phyloP scores from a whole-genome alignment of 2,329 filamentous ascomycete genomes.

The Verticillium longisporum region DNA sequence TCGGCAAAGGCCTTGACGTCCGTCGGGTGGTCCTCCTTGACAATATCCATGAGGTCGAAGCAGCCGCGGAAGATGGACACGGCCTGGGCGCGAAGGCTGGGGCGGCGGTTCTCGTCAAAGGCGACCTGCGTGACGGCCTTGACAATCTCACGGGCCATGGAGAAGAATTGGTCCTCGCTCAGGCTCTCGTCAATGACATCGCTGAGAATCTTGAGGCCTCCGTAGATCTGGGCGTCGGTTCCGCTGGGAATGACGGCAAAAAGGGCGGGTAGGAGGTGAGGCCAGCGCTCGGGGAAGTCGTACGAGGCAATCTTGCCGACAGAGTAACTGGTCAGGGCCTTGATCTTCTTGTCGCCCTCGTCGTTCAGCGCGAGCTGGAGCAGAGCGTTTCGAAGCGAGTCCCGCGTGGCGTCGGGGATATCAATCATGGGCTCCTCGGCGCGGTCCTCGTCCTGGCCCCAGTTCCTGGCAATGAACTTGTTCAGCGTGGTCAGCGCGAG shows the following conservation, averaged over 20 bases:
- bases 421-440: slow-evolving; percentile 54
- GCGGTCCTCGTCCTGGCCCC: slow-evolving; percentile 71
- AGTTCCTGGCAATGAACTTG: slow-evolving; percentile 76
- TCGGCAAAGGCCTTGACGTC: slow-evolving; percentile 87
- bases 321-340: slow-evolving; percentile 76
- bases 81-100: slow-evolving; percentile 73
- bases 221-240: slow-evolving; percentile 75
- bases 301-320: slow-evolving; percentile 91
- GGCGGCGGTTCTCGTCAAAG: slow-evolving; percentile 65
- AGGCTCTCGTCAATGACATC: slow-evolving; percentile 92
- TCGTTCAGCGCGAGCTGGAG: slow-evolving; percentile 70
- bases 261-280: slow-evolving; percentile 74
- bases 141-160: slow-evolving; percentile 78
- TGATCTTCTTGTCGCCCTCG: slow-evolving; percentile 77
- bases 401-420: slow-evolving; percentile 67
- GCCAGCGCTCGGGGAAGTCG: slow-evolving; percentile 95
- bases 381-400: slow-evolving; percentile 64
- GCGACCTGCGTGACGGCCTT: slow-evolving; percentile 78
- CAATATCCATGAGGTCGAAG: slow-evolving; percentile 94
- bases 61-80: slow-evolving; percentile 86
- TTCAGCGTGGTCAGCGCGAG: slow-evolving; percentile 74
- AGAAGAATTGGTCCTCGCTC: slow-evolving; percentile 92
- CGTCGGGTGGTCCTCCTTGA: slow-evolving; percentile 84
- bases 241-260: slow-evolving; percentile 71
- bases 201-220: slow-evolving; percentile 77